Evolutionary conservation across 2,329 filamentous ascomycete species (phyloP).

Genomic region (Penicillium janthinellum): DNA sequence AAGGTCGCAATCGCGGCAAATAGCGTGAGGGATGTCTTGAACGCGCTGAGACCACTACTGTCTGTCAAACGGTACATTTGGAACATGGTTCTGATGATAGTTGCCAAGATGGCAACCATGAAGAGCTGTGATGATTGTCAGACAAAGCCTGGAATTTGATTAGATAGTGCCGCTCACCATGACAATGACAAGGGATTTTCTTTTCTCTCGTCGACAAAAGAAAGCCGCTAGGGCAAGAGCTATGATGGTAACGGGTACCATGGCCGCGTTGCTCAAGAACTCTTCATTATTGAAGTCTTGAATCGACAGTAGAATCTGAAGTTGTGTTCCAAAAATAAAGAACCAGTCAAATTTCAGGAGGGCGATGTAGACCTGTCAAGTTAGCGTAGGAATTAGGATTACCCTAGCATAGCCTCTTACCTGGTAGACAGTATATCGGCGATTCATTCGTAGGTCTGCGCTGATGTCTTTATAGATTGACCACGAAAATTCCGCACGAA

Average conservation of each 20-base stretch:
- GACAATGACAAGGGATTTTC: constrained; percentile 18
- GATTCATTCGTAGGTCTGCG: constrained; percentile 25
- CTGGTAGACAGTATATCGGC: constrained; percentile 23
- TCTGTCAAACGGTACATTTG: constrained; percentile 4
- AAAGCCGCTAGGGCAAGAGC: constrained; percentile 17
- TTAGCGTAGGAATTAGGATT: neutral
- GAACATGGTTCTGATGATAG: constrained; percentile 11
- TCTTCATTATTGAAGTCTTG: constrained; percentile 9
- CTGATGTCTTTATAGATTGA: constrained; percentile 27
- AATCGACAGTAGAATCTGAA: constrained; percentile 20
- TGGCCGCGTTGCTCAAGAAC: constrained; percentile 19
- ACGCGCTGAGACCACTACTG: constrained; percentile 9
- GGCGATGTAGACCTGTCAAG: constrained; percentile 22
- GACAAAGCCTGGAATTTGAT: neutral
- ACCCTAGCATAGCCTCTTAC: constrained; percentile 1
- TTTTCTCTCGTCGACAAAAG: constrained; percentile 22
- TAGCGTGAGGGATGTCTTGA: constrained; percentile 19
- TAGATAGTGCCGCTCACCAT: constrained; percentile 11
- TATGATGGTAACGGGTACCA: constrained; percentile 20
- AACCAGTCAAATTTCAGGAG: constrained; percentile 27
- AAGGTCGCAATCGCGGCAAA: constrained; percentile 18
- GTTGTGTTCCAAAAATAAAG: constrained; percentile 25
- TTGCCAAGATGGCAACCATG: constrained; percentile 15
- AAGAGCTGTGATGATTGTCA: constrained; percentile 13
- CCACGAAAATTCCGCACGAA: constrained; percentile 25